phyloP scores from a whole-genome alignment of 1,284 basidiomycete genomes.

The Porogramme epimiltina region DNA sequence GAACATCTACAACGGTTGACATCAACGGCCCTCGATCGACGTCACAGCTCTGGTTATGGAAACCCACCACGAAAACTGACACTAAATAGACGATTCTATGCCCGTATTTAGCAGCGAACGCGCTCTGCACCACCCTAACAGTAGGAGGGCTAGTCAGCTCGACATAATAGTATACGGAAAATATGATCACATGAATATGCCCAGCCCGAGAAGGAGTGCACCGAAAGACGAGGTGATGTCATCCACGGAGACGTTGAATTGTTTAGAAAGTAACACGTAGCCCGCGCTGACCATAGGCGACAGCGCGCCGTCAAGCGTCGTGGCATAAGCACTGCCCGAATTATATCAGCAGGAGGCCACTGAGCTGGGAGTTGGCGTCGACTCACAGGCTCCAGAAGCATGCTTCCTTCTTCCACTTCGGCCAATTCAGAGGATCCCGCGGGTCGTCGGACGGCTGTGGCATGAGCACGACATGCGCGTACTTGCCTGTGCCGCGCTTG shows the following conservation, averaged over 20 bases:
- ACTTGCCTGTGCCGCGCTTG: slow-evolving; percentile 41
- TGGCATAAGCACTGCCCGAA: slow-evolving; percentile 30
- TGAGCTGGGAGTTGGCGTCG: not conserved
- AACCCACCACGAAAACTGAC: slow-evolving; percentile 39
- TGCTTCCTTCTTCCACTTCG: slow-evolving; percentile 46
- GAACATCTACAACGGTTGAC: no score
- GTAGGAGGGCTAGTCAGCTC: no score
- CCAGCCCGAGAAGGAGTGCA: slow-evolving; percentile 40
- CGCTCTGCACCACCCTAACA: slow-evolving; percentile 40
- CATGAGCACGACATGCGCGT: slow-evolving; percentile 44
- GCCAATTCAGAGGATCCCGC: slow-evolving; percentile 48
- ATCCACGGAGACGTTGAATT: slow-evolving; percentile 43
- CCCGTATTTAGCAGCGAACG: slow-evolving; percentile 47
- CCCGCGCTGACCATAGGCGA: slow-evolving; percentile 46
- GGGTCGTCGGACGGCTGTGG: slow-evolving; percentile 49
- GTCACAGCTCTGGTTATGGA: no score
- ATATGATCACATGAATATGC: slow-evolving; percentile 39
- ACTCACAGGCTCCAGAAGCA: slow-evolving; percentile 45
- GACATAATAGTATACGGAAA: no score
- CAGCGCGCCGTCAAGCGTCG: slow-evolving; percentile 44
- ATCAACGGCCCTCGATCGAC: no score
- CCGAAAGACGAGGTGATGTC: slow-evolving; percentile 43
- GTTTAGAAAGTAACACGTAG: slow-evolving; percentile 39
- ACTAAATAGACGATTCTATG: slow-evolving; percentile 45
- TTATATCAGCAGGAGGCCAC: no score